Conservation (phyloP, 257 asterid genomes). For the Dorcoceras hygrometricum region DNA sequence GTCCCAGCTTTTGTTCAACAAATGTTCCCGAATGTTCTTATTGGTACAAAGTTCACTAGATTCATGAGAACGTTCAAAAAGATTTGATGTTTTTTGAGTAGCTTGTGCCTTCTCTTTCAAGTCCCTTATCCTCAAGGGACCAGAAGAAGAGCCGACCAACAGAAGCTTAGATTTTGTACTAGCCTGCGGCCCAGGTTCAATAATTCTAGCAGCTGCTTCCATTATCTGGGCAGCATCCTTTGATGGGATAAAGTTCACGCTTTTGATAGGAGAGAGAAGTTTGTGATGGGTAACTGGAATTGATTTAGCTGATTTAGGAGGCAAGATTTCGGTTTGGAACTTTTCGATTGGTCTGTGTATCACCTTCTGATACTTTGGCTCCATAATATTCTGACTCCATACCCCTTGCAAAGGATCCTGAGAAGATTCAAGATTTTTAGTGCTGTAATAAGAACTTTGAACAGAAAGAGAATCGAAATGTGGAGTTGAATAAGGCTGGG, state of each 20-base stretch:
- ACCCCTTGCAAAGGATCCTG: constrained; percentile 37
- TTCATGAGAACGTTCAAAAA: constrained; percentile 43
- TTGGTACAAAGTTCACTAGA: constrained; percentile 39
- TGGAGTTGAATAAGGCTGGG: constrained; percentile 57
- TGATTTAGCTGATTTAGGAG: constrained; percentile 90
- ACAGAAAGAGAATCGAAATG: constrained; percentile 54
- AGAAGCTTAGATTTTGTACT: constrained; percentile 48
- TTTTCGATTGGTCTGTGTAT: constrained; percentile 58
- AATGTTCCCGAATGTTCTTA: constrained; percentile 44
- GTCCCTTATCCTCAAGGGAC: constrained; percentile 57
- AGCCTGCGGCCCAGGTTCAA: constrained; percentile 49
- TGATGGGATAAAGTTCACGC: constrained; percentile 44
- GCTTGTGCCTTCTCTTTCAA: constrained; percentile 66
- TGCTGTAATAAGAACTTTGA: constrained; percentile 36
- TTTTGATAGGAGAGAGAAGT: constrained; percentile 85
- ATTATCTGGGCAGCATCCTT: constrained; percentile 77
- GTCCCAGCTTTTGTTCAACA: constrained; percentile 46
- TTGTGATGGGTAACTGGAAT: constrained; percentile 77
- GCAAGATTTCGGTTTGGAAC: constrained; percentile 77
- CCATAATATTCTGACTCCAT: constrained; percentile 26
- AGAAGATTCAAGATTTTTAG: constrained; percentile 27
- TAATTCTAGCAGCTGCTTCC: constrained; percentile 90
- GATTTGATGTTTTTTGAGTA: constrained; percentile 45
- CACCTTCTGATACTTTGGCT: constrained; percentile 38
- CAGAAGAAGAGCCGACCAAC: constrained; percentile 52